Base-by-base conservation (phyloP, 139 green algal species). In the Coccomyxa sp. region DNA sequence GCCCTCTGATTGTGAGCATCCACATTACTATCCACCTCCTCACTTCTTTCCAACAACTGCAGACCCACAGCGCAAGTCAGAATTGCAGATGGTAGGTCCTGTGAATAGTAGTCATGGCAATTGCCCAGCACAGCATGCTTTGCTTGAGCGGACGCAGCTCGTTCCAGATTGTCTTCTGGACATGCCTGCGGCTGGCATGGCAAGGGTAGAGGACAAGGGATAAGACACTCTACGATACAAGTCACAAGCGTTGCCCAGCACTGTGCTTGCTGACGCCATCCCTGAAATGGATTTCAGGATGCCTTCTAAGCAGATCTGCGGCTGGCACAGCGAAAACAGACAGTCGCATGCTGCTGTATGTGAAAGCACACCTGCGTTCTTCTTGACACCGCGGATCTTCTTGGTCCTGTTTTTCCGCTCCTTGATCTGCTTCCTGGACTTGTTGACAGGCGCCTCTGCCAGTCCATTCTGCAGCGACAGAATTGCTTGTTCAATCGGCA, bases 401-500 rank as follows among this genome's bases (percentile, higher is more conserved):
- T 94, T 97, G 58, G 89, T 84, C 58, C 96, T 89, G 93, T 99
- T 99, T 88, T 98, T 98, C 39, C 95, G 82, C 92, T 99, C 96
- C 95, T 99, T 99, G 84, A 97, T 97, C 90, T 99, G 95, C 93
- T 99, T 99, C 50, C 96, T 87, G n/a, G 91, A 97, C 90, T 93
- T 95, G 68, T 93, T 82, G 39, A 96, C 86, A 3, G 50, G 50
- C 74, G 87, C 89, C 78, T 92, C 91, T 31, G 84, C 89, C 84
- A 99, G 86, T 27, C 94, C 95, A 84, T 95, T 93, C 86, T 94
- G 87, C 64, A 85, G 7, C 44, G 55, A 35, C 29, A 34, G 64
- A 36, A 1, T 10, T 7, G n/a, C 2, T 14, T n/a, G 86, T 27
- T 93, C 95, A 84, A 95, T 93, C 86, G 94, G 87, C 64, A 85